Conservation (phyloP, 352 stramenopile species). For the Hyaloperonospora arabidopsidis region DNA sequence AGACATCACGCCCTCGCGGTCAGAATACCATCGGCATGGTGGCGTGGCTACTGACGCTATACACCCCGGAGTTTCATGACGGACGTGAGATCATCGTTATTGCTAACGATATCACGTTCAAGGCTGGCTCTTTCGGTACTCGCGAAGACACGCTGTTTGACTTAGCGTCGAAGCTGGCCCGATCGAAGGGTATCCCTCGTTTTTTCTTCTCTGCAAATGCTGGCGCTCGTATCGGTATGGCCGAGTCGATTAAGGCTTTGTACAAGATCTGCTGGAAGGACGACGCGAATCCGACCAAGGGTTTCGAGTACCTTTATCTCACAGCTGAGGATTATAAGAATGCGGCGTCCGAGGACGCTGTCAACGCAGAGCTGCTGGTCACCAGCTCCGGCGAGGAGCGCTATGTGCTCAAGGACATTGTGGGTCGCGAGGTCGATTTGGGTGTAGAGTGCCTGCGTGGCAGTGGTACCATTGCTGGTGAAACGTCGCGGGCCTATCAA, state of each 20-base stretch:
- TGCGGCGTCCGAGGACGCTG: constrained; percentile 85
- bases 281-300: constrained; percentile 92
- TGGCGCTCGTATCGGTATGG: constrained; percentile 97
- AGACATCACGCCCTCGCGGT: constrained; percentile 80
- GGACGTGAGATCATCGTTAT: constrained; percentile 97
- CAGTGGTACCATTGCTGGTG: constrained; percentile 97
- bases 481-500: constrained; percentile 97
- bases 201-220: constrained; percentile 99
- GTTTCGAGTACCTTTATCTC: constrained; percentile 99
- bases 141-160: constrained; percentile 99
- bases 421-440: constrained; percentile 95
- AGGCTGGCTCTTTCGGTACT: constrained; percentile 98
- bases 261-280: constrained; percentile 99
- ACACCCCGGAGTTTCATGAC: constrained; percentile 96
- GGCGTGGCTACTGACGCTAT: constrained; percentile 96
- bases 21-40: constrained; percentile 99
- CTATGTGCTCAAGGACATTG: constrained; percentile 96
- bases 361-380: constrained; percentile 75
- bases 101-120: constrained; percentile 99
- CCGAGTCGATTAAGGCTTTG: constrained; percentile 96
- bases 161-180: constrained; percentile 92
- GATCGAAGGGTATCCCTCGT: constrained; percentile 89
- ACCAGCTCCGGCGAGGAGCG: constrained; percentile 68
- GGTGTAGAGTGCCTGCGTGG: constrained; percentile 99
- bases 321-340: constrained; percentile 91